phyloP scores from a whole-genome alignment of 2,329 filamentous ascomycete species.

The Lecanicillium sp. region DNA sequence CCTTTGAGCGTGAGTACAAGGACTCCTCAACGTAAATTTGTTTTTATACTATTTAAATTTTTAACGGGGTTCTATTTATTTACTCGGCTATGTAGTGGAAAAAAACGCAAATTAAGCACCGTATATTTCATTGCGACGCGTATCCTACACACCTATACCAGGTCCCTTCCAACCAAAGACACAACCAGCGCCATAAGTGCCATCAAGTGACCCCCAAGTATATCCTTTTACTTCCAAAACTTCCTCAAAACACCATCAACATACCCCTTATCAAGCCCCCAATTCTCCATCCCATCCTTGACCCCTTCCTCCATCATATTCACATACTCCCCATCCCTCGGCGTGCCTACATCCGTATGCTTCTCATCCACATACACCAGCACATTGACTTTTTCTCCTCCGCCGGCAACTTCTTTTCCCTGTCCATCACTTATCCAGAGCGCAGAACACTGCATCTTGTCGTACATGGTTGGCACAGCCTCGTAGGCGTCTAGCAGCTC shows the following conservation, averaged over 20 bases:
- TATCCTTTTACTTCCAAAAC: slow-evolving; percentile 23
- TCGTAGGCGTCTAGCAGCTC: slow-evolving; percentile 45
- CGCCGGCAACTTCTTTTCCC: slow-evolving; percentile 11
- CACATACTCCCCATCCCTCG: slow-evolving; percentile 48
- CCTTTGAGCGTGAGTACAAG: too few relatives aligned
- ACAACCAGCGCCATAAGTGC: too few relatives aligned
- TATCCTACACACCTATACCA: too few relatives aligned
- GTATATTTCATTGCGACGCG: too few relatives aligned
- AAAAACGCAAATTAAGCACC: slow-evolving; percentile 10
- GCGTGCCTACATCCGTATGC: slow-evolving; percentile 26
- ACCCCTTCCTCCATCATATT: slow-evolving; percentile 56
- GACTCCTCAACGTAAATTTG: too few relatives aligned
- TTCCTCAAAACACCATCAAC: slow-evolving; percentile 44
- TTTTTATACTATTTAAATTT: neutral
- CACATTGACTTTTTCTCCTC: slow-evolving; percentile 23
- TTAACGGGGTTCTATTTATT: neutral
- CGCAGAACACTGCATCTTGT: slow-evolving; percentile 35
- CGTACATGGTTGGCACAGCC: slow-evolving; percentile 55
- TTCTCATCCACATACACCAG: slow-evolving; percentile 53
- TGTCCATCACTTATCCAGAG: slow-evolving; percentile 17
- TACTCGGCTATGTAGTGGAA: neutral
- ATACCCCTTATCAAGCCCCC: slow-evolving; percentile 47
- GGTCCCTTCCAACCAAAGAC: too few relatives aligned
- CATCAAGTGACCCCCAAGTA: too few relatives aligned
- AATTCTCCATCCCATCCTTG: slow-evolving; percentile 42